These are phyloP conservation scores for Sanguinoderma infundibulare DNA, from an alignment of 1,284 basidiomycete genomes.

Conservation along the genomic window DNA sequence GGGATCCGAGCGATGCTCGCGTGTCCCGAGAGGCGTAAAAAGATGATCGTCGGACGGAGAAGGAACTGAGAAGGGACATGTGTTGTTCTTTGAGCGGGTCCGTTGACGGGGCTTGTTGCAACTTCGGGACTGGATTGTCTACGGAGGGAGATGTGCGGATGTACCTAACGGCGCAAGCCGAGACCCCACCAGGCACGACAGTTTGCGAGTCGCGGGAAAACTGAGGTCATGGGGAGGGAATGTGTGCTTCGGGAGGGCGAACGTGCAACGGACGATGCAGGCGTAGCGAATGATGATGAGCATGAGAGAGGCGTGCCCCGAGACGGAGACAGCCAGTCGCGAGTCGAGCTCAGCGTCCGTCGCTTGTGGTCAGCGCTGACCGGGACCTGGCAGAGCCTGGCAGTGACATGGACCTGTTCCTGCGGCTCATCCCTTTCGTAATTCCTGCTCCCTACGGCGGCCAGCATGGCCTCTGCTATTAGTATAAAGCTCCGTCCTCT, in stretches of 20 bases:
- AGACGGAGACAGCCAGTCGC: not conserved
- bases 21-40: not conserved
- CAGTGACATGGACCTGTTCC: conserved; percentile 1
- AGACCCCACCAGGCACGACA: conserved; percentile 1
- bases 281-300: conserved; percentile 14
- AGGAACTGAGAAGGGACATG: not conserved
- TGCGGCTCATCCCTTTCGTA: conserved; percentile 5
- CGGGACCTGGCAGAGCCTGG: no score
- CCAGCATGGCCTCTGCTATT: not conserved
- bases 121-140: not conserved
- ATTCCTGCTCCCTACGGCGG: conserved; percentile 1
- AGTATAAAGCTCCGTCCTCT: conserved; percentile 15
- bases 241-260: no score
- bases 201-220: conserved; percentile 1
- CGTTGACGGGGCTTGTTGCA: not conserved
- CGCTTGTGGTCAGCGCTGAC: conserved; percentile 5
- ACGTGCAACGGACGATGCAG: no score
- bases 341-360: not conserved
- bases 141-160: not conserved
- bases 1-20: not conserved
- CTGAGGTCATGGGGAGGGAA: conserved; percentile 9
- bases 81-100: not conserved
- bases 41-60: not conserved
- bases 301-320: conserved; percentile 1
- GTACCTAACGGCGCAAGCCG: not conserved